Evolutionary conservation across 2,329 filamentous ascomycete genomes (phyloP).

Genomic region (Botrytis byssoidea): DNA sequence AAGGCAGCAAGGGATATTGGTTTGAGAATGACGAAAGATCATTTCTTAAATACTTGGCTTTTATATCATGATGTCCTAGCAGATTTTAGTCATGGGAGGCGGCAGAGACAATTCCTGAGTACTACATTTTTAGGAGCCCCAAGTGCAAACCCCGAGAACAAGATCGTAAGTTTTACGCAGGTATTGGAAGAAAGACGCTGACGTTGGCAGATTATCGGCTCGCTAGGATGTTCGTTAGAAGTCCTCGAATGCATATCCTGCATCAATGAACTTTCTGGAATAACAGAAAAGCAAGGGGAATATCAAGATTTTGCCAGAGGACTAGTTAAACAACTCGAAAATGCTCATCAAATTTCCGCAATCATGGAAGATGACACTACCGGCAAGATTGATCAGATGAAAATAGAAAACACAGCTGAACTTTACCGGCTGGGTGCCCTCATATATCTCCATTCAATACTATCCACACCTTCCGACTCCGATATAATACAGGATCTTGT

Average conservation of each 20-base stretch:
- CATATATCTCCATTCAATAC: constrained; percentile 43
- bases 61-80: constrained; percentile 49
- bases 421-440: constrained; percentile 47
- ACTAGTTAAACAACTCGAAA: constrained; percentile 23
- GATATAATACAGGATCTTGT: constrained; percentile 28
- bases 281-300: not conserved
- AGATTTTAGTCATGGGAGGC: constrained; percentile 44
- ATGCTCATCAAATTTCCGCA: constrained; percentile 34
- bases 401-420: constrained; percentile 45
- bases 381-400: constrained; percentile 34
- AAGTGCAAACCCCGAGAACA: constrained; percentile 3
- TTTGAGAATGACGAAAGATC: constrained; percentile 31
- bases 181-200: not conserved
- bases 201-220: constrained; percentile 43
- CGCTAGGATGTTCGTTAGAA: constrained; percentile 48
- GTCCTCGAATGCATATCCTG: constrained; percentile 46
- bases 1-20: constrained; percentile 38
- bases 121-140: not conserved
- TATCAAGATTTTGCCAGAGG: constrained; percentile 24
- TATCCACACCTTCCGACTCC: constrained; percentile 26
- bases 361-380: constrained; percentile 36
- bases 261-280: constrained; percentile 38
- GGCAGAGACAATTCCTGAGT: not conserved
- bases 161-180: not conserved
- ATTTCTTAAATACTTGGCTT: constrained; percentile 48